phyloP scores from a whole-genome alignment of 176 grass and related monocot genomes.

The Avena eriantha region DNA sequence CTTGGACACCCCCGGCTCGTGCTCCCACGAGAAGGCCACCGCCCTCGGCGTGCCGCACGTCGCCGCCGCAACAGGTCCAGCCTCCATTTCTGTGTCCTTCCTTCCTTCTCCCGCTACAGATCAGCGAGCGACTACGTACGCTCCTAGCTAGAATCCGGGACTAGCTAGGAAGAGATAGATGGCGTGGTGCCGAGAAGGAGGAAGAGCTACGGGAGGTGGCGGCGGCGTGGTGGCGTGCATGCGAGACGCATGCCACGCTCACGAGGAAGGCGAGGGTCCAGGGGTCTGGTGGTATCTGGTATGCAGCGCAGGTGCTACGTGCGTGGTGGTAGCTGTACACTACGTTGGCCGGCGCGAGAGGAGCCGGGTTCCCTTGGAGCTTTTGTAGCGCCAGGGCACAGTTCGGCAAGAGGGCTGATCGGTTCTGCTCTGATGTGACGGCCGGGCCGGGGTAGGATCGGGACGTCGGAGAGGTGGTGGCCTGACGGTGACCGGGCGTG shows the following conservation, averaged over 20 bases:
- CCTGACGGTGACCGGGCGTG: slow-evolving; percentile 7
- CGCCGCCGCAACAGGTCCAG: not conserved
- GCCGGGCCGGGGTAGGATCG: not conserved
- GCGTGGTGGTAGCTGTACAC: not conserved
- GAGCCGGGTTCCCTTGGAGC: slow-evolving; percentile 15
- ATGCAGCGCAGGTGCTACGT: not conserved
- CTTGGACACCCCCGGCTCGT: slow-evolving; percentile 82
- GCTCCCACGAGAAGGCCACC: slow-evolving; percentile 95
- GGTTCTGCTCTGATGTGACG: not conserved
- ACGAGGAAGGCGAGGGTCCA: not conserved
- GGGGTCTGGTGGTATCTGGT: not conserved
- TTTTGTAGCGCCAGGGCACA: slow-evolving; percentile 34
- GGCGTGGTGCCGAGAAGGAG: not conserved
- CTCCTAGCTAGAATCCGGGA: not conserved
- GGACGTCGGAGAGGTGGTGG: not conserved
- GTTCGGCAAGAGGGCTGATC: slow-evolving; percentile 34
- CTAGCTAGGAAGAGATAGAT: not conserved
- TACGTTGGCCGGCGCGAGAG: not conserved
- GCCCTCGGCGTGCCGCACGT: not conserved
- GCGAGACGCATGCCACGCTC: slow-evolving; percentile 14
- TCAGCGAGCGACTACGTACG: no score
- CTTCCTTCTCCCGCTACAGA: not conserved
- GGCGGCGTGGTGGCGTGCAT: not conserved
- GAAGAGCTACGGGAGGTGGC: not conserved
- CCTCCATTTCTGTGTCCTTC: not conserved